Base-by-base conservation (phyloP, 1,139 yeast species). In the Hanseniaspora uvarum region DNA sequence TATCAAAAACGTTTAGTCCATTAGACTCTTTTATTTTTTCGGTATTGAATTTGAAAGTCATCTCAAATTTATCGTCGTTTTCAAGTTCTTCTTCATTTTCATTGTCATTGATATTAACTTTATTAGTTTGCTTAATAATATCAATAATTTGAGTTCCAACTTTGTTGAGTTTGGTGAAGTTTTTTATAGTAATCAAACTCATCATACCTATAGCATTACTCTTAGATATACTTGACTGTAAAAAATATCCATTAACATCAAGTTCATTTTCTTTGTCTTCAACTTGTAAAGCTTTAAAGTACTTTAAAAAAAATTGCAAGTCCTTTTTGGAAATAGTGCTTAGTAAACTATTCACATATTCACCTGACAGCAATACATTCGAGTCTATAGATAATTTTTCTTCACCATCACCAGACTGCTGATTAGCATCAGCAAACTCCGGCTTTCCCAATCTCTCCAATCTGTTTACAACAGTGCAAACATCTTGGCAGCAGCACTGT, bases 261-360 rank as follows among this genome's bases (percentile, higher is more conserved):
- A 44, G 19, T 12, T 46, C 44, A 16, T 37, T 40, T 30, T 39
- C 48, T 18, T 45, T 40, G 31, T 86, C 95, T 64, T 89, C 97
- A 59, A 79, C 76, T 1, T 83, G 76, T n/a, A 92, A 71, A 12
- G 88, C 66, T 10, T 69, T 68, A 62, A 85, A 86, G 94, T 96
- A 92, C 55, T 81, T 76, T 34, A 72, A 70, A 65, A 79, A 83
- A 63, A 85, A 92, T 1, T 68, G 69, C 5, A 67, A 64, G 53
- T 83, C 80, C 16, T 40, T 44, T 2, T 24, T 19, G 7, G 50
- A 44, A 14, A 53, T 19, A 2, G 21, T 11, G 11, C 26, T 47
- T n/a, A 48, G 10, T 3, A 53, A 18, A 5, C 12, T 5, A 11
- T 48, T 40, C 5, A 53, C 36, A 33, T 36, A 53, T 11, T 53